These are phyloP conservation scores for Raffaelea deltoideospora DNA, from an alignment of 2,329 filamentous ascomycete species.

Conservation along the genomic window DNA sequence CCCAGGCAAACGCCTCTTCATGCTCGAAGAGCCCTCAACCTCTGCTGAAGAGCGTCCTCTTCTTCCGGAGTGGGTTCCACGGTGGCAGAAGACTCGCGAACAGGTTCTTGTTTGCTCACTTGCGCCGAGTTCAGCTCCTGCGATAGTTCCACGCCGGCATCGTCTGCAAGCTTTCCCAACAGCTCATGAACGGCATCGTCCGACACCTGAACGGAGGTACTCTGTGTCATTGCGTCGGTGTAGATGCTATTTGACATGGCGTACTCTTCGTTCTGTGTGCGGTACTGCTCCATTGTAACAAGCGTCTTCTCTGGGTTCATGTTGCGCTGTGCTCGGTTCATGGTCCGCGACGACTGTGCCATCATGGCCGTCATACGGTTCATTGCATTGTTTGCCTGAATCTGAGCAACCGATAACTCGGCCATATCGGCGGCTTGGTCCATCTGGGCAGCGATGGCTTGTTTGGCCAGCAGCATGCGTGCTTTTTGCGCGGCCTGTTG, in stretches of 20 bases:
- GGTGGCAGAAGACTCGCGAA: slow-evolving; percentile 32
- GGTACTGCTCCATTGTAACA: slow-evolving; percentile 44
- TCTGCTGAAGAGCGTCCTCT: slow-evolving; percentile 58
- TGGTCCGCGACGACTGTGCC: slow-evolving; percentile 41
- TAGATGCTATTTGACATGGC: slow-evolving; percentile 59
- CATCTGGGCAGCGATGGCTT: slow-evolving; percentile 47
- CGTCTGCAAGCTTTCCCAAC: slow-evolving; percentile 74
- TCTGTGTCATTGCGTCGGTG: slow-evolving; percentile 69
- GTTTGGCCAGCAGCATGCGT: slow-evolving; percentile 45
- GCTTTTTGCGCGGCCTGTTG: slow-evolving; percentile 48
- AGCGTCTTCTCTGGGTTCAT: slow-evolving; percentile 47
- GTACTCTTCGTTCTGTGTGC: slow-evolving; percentile 48
- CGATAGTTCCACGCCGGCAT: slow-evolving; percentile 69
- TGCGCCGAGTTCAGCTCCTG: slow-evolving; percentile 52
- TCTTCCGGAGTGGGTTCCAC: slow-evolving; percentile 61
- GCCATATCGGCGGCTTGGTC: slow-evolving; percentile 51
- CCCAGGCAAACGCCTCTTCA: slow-evolving; percentile 14
- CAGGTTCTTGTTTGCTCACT: slow-evolving; percentile 41
- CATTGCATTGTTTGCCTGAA: slow-evolving; percentile 50
- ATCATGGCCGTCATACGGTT: slow-evolving; percentile 52
- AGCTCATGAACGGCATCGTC: slow-evolving; percentile 77
- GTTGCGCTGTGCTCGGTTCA: slow-evolving; percentile 41
- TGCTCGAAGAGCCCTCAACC: slow-evolving; percentile 39
- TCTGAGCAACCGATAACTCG: slow-evolving; percentile 43
- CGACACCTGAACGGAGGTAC: slow-evolving; percentile 57